Evolutionary conservation across 768 basidiomycete genomes (phyloP), one percentile per base, ranked within the genome.

Genomic region (Phylloporus sp.): DNA sequence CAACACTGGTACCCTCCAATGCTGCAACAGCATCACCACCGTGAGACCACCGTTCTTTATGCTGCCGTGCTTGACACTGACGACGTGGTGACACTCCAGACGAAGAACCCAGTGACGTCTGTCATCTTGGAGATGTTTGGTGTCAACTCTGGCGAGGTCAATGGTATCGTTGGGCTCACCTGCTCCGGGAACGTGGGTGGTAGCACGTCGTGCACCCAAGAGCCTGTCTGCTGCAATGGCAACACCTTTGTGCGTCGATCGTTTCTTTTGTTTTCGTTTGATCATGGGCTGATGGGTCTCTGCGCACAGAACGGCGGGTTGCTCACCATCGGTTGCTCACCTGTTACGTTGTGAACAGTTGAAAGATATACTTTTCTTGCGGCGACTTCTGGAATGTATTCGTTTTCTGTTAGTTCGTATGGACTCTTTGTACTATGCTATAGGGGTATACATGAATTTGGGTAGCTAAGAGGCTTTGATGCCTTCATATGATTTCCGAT

Each of bases 141-240:
- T 1, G 0, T 52, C 11, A 13, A 5, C 7, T 9, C 48, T 16
- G 44, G 45, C 11, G 0, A 1, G 5, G 0, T 36, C 11, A 1
- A 3, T 0, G 58, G 53, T 63, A 62, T 28, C n/a, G n/a, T n/a
- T n/a, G n/a, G n/a, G n/a, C n/a, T n/a, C n/a, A n/a, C n/a, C n/a
- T n/a, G n/a, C n/a, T 10, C 13, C 1, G 1, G 35, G 2, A 43
- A 46, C 0, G 1, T 18, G 0, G 58, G 52, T 8, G 47, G n/a
- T 1, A 56, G 47, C 7, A 31, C 48, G 1, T 1, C 13, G 1
- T 63, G 62, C 31, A 31, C 40, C 9, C 32, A 52, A 22, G 49
- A 64, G 26, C 22, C 61, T 0, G 55, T 63, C 34, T 62, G 2
- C 53, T n/a, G n/a, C n/a, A n/a, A n/a, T n/a, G n/a, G n/a, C n/a